Evolutionary conservation across 164 flowering plant species (phyloP), one percentile per base, ranked within the genome.

Genomic region (Cinnamomum chago): DNA sequence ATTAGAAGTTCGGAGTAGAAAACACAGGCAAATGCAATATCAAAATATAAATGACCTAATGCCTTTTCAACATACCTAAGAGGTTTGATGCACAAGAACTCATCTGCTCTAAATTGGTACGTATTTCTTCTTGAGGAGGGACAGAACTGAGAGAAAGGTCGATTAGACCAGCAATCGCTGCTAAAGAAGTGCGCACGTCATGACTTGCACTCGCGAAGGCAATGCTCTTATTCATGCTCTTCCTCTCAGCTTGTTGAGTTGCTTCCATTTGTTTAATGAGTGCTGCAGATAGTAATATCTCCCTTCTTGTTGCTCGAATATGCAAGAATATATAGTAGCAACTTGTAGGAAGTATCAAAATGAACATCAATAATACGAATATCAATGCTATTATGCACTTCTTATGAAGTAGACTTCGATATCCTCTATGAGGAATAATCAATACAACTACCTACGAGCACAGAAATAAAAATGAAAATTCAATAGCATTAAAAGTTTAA

Each of bases 121-220:
- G 73, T 27, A 94, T 30, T 4, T 83, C 83, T 13, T 92, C 85
- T 28, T 76, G 68, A n/a, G 77, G 81, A 72, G 74, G 13, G 64
- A 80, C 86, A 30, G 78, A 79, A 33, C 33, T 30, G 2, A 62
- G 65, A 58, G 71, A 51, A 2, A 74, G 47, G 0, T 88, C 88
- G 2, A 92, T 83, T 69, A 88, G 78, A n/a, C 90, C 90, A 33
- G 70, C 81, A 50, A 96, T 81, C 15, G 83, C 84, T 5, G 93
- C 92, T 28, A 96, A 71, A 20, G 89, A 75, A 66, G 88, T 86
- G 0, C 98, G 88, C 13, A 96, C 79, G 25, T 96, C 99, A 75
- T 96, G 99, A 79, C 85, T 94, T 4, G 98, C 95, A 6, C 82
- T 84, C 0, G 95, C 89, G 62, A 88, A 87, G 13, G 98, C 98